Evolutionary conservation across 1,139 yeast species (phyloP), one percentile per base, ranked within the genome.

Genomic region (Blastobotrys proliferans): DNA sequence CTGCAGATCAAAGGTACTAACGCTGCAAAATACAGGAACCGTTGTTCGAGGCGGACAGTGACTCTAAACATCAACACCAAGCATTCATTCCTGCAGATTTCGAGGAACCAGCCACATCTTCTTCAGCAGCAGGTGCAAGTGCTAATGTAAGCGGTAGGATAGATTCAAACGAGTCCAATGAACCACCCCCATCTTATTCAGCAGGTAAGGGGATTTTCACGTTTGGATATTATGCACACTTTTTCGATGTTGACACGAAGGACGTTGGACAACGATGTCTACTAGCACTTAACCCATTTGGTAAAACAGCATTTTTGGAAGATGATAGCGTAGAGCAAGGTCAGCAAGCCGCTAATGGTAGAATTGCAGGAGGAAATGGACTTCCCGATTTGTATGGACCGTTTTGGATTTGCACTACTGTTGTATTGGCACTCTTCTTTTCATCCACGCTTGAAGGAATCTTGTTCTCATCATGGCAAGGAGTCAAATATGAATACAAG

Each of bases 341-440:
- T 10, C 61, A 64, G 4, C 72, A 80, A 2, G 30, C 9, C 6
- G 8, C 19, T n/a, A 9, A 31, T 25, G 14, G 33, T n/a, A 18
- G 30, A 16, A 19, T 8, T 27, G 54, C 56, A 19, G 56, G 61
- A 39, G 21, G 22, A 18, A 24, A 35, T 20, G 66, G 62, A 19
- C 55, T 53, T 22, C 72, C 74, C 1, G 95, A 86, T 57, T 64
- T 86, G 41, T 86, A 85, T 57, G 95, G 95, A 1, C 83, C 88
- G 21, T 69, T 85, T 35, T 86, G 95, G 95, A 79, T 86, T 36
- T 82, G 88, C 10, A 86, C 87, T 0, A 82, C 94, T 0, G 75
- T 84, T 43, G 78, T 84, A 1, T 79, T 83, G 50, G 68, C 80
- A 33, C 70, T 85, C 61, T 86, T 85, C 65, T 82, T 85, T 47